Percentiles rank a stretch among this genome's conserved stretches.
Evolutionary conservation across 495 filamentous ascomycete species (phyloP).

Genomic region (Parathielavia appendiculata): DNA sequence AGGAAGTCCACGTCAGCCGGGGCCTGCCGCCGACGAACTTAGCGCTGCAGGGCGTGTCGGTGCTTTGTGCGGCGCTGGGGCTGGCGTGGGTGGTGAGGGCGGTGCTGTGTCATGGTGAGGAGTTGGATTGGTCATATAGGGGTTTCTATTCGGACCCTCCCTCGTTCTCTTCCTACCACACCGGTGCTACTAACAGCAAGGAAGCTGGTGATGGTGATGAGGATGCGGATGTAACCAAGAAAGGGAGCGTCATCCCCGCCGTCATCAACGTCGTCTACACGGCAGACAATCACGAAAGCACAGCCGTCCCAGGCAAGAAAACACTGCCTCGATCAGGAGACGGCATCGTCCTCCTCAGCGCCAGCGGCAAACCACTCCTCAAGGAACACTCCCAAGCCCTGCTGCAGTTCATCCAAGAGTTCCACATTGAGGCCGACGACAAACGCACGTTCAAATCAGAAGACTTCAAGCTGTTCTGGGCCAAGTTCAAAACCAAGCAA

Average conservation of each 20-base stretch:
- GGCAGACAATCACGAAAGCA: not conserved
- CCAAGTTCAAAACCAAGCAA: not conserved
- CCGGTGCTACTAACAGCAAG: not conserved
- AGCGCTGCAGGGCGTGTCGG: not conserved
- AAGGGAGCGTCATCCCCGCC: not conserved
- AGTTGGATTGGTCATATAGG: not conserved
- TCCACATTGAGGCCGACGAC: not conserved
- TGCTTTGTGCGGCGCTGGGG: not conserved
- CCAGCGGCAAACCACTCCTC: not conserved
- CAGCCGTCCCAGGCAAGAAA: not conserved
- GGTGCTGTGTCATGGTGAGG: not conserved
- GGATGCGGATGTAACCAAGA: not conserved
- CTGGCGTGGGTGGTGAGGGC: slow-evolving; percentile 2
- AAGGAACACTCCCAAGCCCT: not conserved
- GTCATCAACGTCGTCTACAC: not conserved
- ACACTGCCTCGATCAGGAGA: not conserved
- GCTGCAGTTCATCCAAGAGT: not conserved
- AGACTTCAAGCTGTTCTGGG: not conserved
- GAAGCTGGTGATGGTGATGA: not conserved
- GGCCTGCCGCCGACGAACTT: not conserved
- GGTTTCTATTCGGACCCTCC: not conserved
- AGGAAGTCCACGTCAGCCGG: not conserved
- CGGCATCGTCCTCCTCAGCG: not conserved
- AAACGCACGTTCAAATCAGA: not conserved
- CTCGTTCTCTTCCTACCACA: not conserved